Evolutionary conservation across 176 grass and related monocot genomes (phyloP).

Genomic region (Carex pumila): DNA sequence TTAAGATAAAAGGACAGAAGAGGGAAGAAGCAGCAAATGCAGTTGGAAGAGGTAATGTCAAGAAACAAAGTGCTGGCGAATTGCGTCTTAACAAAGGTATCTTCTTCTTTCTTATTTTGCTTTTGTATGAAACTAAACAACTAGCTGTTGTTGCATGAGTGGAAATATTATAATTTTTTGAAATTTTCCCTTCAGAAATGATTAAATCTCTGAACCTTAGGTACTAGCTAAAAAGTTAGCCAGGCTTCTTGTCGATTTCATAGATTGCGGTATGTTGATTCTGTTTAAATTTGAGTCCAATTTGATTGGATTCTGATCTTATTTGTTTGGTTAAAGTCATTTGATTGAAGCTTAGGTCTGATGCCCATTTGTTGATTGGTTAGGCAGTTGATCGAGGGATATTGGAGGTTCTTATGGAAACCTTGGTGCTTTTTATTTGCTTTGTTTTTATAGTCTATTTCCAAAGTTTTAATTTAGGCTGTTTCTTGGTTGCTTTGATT

Average conservation of each 20-base stretch:
- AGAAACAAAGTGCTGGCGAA: conserved; percentile 78
- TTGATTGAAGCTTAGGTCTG: too few species aligned
- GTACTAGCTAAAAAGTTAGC: neutral
- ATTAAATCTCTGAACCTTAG: neutral
- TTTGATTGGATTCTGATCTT: too few species aligned
- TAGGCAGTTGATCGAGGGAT: too few species aligned
- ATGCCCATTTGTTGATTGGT: too few species aligned
- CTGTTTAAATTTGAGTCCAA: neutral
- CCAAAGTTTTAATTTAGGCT: neutral
- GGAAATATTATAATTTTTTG: neutral
- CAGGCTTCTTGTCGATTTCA: neutral
- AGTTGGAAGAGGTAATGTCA: conserved; percentile 45
- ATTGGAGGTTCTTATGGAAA: too few species aligned
- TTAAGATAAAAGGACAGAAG: conserved; percentile 86
- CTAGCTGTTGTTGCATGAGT: neutral
- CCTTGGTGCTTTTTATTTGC: too few species aligned
- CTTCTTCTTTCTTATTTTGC: neutral
- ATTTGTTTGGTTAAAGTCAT: too few species aligned
- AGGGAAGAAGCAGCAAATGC: conserved; percentile 67
- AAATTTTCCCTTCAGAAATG: neutral
- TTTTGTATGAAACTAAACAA: neutral
- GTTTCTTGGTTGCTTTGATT: neutral
- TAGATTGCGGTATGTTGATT: neutral
- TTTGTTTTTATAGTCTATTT: too few species aligned
- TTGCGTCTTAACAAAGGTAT: conserved; percentile 79